Conservation (phyloP, 1,284 basidiomycete species). For the Ganoderma leucocontextum region DNA sequence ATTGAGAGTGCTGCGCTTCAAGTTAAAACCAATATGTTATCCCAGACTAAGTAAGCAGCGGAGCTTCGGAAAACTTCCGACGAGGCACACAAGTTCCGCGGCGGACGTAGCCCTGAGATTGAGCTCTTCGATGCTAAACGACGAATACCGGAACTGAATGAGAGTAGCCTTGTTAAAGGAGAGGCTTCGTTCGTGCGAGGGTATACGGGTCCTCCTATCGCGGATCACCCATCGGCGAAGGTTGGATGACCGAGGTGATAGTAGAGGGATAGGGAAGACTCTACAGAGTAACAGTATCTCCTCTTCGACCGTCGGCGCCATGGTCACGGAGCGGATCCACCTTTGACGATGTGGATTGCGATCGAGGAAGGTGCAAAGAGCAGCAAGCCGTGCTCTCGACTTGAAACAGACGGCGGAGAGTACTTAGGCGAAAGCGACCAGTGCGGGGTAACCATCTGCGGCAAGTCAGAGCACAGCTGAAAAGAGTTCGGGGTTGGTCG, state of each 20-base stretch:
- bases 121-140: background rate
- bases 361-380: background rate
- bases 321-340: background rate
- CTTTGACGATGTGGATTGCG: background rate
- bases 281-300: background rate
- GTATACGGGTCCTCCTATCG: background rate
- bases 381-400: background rate
- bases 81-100: background rate
- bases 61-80: background rate
- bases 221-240: constrained; percentile 1
- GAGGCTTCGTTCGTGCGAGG: background rate
- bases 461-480: background rate
- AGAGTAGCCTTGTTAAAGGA: background rate
- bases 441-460: background rate
- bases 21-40: constrained; percentile 1
- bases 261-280: background rate
- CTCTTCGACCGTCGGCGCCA: background rate
- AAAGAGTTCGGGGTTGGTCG: background rate
- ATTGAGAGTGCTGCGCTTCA: background rate
- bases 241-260: background rate
- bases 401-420: background rate
- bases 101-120: background rate
- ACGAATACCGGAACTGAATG: background rate
- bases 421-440: background rate
- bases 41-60: background rate